phyloP scores from a whole-genome alignment of 2,329 filamentous ascomycete genomes.

The Coniochaeta sp. region DNA sequence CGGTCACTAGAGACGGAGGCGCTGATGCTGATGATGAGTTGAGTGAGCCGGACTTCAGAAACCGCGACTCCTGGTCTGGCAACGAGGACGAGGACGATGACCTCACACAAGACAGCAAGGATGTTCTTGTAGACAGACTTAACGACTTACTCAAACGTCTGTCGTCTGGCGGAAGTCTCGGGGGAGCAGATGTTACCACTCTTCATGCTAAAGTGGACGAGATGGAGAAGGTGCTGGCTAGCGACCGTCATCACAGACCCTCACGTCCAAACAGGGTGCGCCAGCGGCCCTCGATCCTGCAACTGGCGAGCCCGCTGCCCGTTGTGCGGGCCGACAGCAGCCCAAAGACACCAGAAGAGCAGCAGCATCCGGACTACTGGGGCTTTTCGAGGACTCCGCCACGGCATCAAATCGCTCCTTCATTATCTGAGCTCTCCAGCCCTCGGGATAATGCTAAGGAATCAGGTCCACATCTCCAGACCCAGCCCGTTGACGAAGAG shows the following conservation, averaged over 20 bases:
- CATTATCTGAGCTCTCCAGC: background rate
- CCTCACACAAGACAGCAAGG: conserved; percentile 27
- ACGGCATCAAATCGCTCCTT: background rate
- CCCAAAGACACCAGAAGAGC: background rate
- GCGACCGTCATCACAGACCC: background rate
- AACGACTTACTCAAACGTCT: conserved; percentile 30
- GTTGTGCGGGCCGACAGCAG: background rate
- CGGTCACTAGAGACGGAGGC: background rate
- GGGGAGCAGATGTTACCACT: conserved; percentile 22
- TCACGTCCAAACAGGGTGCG: conserved; percentile 8
- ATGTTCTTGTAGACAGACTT: conserved; percentile 39
- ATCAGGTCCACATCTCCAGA: background rate
- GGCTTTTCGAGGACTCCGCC: background rate
- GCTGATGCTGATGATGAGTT: conserved; percentile 11
- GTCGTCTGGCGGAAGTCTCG: conserved; percentile 16
- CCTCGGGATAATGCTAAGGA: background rate
- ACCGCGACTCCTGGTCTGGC: conserved; percentile 7
- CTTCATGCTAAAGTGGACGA: conserved; percentile 35
- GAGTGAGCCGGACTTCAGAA: conserved; percentile 8
- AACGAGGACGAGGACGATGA: conserved; percentile 9
- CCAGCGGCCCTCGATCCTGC: conserved; percentile 5
- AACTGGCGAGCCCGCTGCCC: background rate
- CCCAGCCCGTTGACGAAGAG: background rate
- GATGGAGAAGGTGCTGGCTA: conserved; percentile 27
- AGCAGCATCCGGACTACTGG: background rate